Evolutionary conservation across 176 grass and related monocot species (phyloP), one percentile per base, ranked within the genome.

Genomic region (Neostapfia colusana): DNA sequence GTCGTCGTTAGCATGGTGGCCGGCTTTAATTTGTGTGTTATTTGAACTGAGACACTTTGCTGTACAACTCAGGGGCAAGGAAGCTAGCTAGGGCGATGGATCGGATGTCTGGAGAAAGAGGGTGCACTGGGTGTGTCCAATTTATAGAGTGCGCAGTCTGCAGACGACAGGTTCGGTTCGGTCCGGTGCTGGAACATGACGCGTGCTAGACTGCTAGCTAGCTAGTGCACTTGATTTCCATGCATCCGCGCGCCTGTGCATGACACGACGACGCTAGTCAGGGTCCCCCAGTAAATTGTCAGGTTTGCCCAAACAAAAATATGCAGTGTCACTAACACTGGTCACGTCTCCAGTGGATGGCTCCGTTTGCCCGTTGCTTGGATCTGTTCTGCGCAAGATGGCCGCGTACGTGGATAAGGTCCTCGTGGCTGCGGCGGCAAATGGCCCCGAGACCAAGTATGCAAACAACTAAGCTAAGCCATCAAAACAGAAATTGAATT

Each of bases 1-100:
- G 45, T 0, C 17, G 63, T 31, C 20, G 43, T 78, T 16, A 80
- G 65, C 51, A 80, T 80, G 20, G 4, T 79, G 63, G 36, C 63
- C 31, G 31, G 2, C 31, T 1, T 1, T 3, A 31, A n/a, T 10
- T 2, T 53, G 5, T 49, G 21, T 66, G 35, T 8, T 24, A 10
- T 40, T 27, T 31, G 3, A 53, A n/a, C 28, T 23, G 5, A n/a
- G n/a, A n/a, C n/a, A 3, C 10, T 53, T 46, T 1, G 34, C 61
- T 51, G 8, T 40, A 24, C 62, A 26, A 31, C 51, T 58, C 55
- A 15, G 50, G 34, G 50, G 34, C 31, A 43, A 26, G 21, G 24
- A 44, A 68, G n/a, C n/a, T n/a, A n/a, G n/a, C n/a, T n/a, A n/a
- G 40, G 40, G 42, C 28, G 9, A 25, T 58, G n/a, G 21, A 23